A percentile compares a stretch with the other conserved stretches of the same genome.
phyloP scores from a whole-genome alignment of 768 basidiomycete species.

The Tulasnella sp. region DNA sequence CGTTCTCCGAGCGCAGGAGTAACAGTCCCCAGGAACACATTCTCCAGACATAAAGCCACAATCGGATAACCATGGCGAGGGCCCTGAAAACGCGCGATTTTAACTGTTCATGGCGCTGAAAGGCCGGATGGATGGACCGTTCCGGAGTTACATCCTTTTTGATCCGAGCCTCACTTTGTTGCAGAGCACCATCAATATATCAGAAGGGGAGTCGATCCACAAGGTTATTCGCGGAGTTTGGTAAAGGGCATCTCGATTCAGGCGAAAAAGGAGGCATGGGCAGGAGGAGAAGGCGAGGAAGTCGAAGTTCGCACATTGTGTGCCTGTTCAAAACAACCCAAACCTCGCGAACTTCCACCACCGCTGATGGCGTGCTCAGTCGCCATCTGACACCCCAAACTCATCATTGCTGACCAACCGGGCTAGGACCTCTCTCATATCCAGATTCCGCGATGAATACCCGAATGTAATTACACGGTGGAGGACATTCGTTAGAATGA shows the following conservation, averaged over 20 bases:
- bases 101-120: neutral
- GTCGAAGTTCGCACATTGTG: neutral
- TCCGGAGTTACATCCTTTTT: neutral
- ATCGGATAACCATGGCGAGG: neutral
- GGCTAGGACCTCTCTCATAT: neutral
- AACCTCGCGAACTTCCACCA: neutral
- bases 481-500: neutral
- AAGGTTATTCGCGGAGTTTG: neutral
- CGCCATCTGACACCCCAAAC: neutral
- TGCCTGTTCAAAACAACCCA: conserved; percentile 2
- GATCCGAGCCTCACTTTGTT: neutral
- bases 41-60: neutral
- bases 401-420: neutral
- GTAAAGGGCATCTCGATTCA: conserved; percentile 1
- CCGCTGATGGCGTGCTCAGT: neutral
- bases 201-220: neutral
- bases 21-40: neutral
- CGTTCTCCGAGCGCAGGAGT: neutral
- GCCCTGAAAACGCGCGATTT: neutral
- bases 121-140: neutral
- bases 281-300: neutral
- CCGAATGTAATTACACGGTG: neutral
- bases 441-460: neutral
- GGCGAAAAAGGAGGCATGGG: neutral
- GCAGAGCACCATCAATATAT: neutral